phyloP scores from a whole-genome alignment of 768 basidiomycete species.

The Polyporus arcularius region DNA sequence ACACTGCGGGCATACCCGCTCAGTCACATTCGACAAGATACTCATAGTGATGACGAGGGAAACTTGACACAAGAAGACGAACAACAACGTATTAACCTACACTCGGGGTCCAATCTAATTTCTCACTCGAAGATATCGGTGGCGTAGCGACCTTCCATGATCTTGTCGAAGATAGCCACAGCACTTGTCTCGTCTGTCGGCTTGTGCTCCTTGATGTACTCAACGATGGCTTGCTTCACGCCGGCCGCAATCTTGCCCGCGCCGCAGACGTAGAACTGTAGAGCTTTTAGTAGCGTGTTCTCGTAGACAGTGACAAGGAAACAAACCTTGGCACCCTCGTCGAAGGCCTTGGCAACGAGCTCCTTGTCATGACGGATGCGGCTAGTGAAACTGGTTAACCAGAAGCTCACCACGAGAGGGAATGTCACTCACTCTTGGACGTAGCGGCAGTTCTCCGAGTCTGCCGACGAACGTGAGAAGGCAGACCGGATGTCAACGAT shows the following conservation, averaged over 20 bases:
- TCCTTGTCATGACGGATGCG: slow-evolving; percentile 42
- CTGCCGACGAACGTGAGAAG: slow-evolving; percentile 27
- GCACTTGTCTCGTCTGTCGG: slow-evolving; percentile 22
- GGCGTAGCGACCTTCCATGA: slow-evolving; percentile 39
- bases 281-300: background rate
- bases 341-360: slow-evolving; percentile 33
- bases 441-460: slow-evolving; percentile 22
- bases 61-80: background rate
- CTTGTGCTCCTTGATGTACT: slow-evolving; percentile 32
- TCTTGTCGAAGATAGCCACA: slow-evolving; percentile 28
- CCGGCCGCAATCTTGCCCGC: slow-evolving; percentile 36
- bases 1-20: too few species aligned
- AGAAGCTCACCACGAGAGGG: background rate
- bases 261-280: slow-evolving; percentile 43
- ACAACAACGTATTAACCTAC: too few species aligned
- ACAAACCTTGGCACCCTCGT: slow-evolving; percentile 36
- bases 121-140: slow-evolving; percentile 46
- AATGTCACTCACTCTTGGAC: slow-evolving; percentile 18
- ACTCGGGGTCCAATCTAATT: background rate
- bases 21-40: too few species aligned
- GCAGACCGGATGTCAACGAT: slow-evolving; percentile 46
- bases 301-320: background rate
- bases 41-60: too few species aligned
- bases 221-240: slow-evolving; percentile 36
- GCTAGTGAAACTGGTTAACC: slow-evolving; percentile 22